A percentile compares a stretch with the other conserved stretches of the same genome.
These are phyloP conservation scores for Syzygium aqueum DNA, from an alignment of 345 rosid species.

Conservation along the genomic window DNA sequence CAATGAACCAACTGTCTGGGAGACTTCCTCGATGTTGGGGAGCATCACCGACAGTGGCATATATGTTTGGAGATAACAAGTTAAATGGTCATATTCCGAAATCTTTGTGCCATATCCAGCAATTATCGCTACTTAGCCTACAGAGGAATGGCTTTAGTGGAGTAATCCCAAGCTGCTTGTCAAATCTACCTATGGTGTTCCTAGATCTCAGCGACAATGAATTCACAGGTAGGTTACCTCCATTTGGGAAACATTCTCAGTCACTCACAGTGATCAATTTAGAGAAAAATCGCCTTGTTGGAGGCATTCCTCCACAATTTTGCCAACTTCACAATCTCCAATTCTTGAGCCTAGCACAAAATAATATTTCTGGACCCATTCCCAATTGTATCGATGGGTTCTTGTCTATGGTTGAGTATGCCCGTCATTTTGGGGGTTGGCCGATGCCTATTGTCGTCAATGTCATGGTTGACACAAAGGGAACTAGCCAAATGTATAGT, in stretches of 20 bases:
- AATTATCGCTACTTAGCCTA: background rate
- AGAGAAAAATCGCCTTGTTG: background rate
- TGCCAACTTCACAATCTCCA: background rate
- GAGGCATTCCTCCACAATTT: background rate
- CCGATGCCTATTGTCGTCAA: background rate
- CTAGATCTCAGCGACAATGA: background rate
- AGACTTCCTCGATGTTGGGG: background rate
- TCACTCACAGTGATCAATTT: no score
- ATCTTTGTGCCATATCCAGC: background rate
- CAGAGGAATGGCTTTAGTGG: background rate
- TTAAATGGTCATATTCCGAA: background rate
- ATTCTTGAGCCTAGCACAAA: background rate
- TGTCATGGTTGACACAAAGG: background rate
- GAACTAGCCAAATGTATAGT: background rate
- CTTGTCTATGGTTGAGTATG: background rate
- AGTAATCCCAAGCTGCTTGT: background rate
- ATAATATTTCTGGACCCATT: background rate
- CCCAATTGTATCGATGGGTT: background rate
- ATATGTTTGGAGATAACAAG: background rate
- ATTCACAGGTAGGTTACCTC: background rate
- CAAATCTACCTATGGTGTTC: background rate
- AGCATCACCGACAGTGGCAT: fast-evolving
- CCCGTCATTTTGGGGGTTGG: background rate
- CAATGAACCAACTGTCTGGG: background rate
- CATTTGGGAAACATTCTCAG: no score